Percentiles rank a stretch among this genome's conserved stretches.
These are phyloP conservation scores for Hanseniaspora nectarophila DNA, from an alignment of 805 yeast genomes.

Conservation along the genomic window DNA sequence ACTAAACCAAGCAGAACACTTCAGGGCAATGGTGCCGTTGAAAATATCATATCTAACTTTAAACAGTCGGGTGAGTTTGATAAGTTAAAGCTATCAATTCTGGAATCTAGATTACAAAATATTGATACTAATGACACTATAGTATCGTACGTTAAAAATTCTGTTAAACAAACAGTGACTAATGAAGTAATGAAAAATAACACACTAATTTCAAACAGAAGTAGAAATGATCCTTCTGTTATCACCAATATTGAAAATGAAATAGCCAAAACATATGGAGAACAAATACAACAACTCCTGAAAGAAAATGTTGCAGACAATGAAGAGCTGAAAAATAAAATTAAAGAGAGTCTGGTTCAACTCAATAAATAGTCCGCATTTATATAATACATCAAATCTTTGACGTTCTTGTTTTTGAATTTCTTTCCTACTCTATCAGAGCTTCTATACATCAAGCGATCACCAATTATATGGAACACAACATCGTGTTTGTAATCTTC, in stretches of 20 bases:
- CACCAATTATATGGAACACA: slow-evolving; percentile 62
- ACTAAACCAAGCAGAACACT: not conserved
- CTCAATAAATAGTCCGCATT: slow-evolving; percentile 7
- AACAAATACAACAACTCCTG: slow-evolving; percentile 20
- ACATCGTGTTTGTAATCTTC: slow-evolving; percentile 21
- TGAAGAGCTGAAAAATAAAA: slow-evolving; percentile 18
- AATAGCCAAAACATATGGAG: slow-evolving; percentile 21
- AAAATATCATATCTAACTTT: slow-evolving; percentile 23
- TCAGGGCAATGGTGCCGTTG: not conserved
- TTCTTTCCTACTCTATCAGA: slow-evolving; percentile 74
- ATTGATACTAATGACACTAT: not conserved
- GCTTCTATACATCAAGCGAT: slow-evolving; percentile 61
- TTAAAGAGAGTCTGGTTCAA: slow-evolving; percentile 17
- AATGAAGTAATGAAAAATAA: slow-evolving; percentile 26
- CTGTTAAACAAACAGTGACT: slow-evolving; percentile 23
- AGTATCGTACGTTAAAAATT: not conserved
- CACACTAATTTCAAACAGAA: slow-evolving; percentile 22
- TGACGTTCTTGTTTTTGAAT: slow-evolving; percentile 69
- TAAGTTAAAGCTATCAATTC: slow-evolving; percentile 22
- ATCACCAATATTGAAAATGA: slow-evolving; percentile 27
- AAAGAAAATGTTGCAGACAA: slow-evolving; percentile 18
- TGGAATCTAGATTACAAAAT: slow-evolving; percentile 16
- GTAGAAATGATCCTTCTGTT: slow-evolving; percentile 26
- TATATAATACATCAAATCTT: slow-evolving; percentile 35
- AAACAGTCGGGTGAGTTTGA: slow-evolving; percentile 29